Evolutionary conservation across 306 rosid species (phyloP).

Genomic region (barrel medic (Medicago truncatula)): MtrunA17r5.0-ANR NC_053044.1:41454501-41455000

Average conservation of each 20-base stretch:
- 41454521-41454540: too few species aligned
- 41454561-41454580: neutral
- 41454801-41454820: neutral
- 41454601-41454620: neutral
- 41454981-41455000: too few species aligned
- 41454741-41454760: neutral
- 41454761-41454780: neutral
- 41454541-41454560: too few species aligned
- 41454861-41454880: neutral
- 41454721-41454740: neutral
- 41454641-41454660: neutral
- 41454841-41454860: conserved; percentile 1
- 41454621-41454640: neutral
- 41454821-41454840: neutral
- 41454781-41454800: neutral
- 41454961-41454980: too few species aligned
- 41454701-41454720: neutral
- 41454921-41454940: too few species aligned
- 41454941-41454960: too few species aligned
- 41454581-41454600: neutral
- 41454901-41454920: neutral
- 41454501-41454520: too few species aligned
- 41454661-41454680: neutral
- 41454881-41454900: neutral
- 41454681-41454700: neutral